Base-by-base conservation (phyloP, 2,329 filamentous ascomycete genomes). In the Neofusicoccum sp. region DNA sequence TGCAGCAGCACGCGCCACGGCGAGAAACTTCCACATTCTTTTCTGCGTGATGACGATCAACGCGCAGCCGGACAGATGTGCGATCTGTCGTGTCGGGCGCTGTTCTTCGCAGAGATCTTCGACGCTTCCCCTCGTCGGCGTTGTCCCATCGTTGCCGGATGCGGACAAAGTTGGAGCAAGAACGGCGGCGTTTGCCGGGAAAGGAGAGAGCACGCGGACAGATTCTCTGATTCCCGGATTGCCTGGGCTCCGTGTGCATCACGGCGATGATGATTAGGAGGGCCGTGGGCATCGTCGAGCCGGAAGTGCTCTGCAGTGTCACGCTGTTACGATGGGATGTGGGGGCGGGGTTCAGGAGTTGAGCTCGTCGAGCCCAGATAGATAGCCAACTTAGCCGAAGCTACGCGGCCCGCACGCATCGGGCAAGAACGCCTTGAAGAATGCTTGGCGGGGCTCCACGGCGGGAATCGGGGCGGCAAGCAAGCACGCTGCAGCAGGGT, bases 391-490 rank as follows among this genome's bases (percentile, higher is more conserved):
- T 44, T 56, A 56, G 36, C 16, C 52, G 52, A 56, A 56, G 28
- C 14, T 8, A 58, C 54, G 54, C 54, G 54, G 54, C 54, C 54
- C 39, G 54, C 39, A 45, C 54, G 54, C 39, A 45, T 58, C 54
- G 54, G 54, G 54, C 7, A 58, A 58, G 36, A 58, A 28, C 54
- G 54, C 54, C 54, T 44, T 58, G 54, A 44, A 47, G 54, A 58
- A 58, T 28, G 22, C 41, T 58, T 45, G 54, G 39, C 39, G 41
- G 54, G 5, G 54, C 28, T 14, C 39, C 52, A 56, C 37, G 41
- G 36, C 54, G 41, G 31, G 31, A n/a, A 28, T 4, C 52, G n/a
- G 52, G 9, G 43, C 45, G 45, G 45, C 45, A 48, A 48, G 45
- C 43, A 28, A 22, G 22, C 22, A 22, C 22, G 22, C 22, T 22